These are phyloP conservation scores for Aureobasidium lini DNA, from an alignment of 2,329 filamentous ascomycete species.

Conservation along the genomic window DNA sequence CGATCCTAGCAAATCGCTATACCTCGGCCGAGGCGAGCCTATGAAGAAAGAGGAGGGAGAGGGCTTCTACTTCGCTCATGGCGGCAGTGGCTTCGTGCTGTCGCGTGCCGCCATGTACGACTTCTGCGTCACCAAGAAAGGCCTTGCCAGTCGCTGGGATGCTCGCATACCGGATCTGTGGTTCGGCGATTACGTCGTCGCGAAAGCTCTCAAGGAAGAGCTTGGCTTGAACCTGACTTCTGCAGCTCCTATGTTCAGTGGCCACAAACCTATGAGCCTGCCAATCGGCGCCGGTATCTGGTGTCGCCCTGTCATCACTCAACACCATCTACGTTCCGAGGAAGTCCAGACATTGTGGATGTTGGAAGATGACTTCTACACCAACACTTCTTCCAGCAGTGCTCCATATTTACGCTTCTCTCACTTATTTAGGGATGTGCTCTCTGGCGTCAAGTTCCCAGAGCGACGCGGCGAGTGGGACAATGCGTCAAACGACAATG, in stretches of 20 bases:
- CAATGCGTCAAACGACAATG: slow-evolving; percentile 16
- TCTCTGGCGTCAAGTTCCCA: slow-evolving; percentile 16
- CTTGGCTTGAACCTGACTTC: slow-evolving; percentile 19
- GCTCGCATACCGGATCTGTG: slow-evolving; percentile 17
- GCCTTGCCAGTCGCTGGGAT: slow-evolving; percentile 21
- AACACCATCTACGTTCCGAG: slow-evolving; percentile 19
- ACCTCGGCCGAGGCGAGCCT: slow-evolving; percentile 31
- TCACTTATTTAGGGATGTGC: slow-evolving; percentile 13
- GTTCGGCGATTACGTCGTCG: slow-evolving; percentile 22
- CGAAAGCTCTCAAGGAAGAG: slow-evolving; percentile 21
- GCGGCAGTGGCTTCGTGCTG: slow-evolving; percentile 22
- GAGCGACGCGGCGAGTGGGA: slow-evolving; percentile 16
- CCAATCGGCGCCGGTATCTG: slow-evolving; percentile 19
- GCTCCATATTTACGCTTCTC: background rate
- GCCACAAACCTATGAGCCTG: slow-evolving; percentile 18
- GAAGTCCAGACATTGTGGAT: slow-evolving; percentile 18
- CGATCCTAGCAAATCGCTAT: slow-evolving; percentile 34
- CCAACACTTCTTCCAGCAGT: slow-evolving; percentile 13
- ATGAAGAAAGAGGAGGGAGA: slow-evolving; percentile 14
- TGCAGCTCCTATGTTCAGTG: slow-evolving; percentile 19
- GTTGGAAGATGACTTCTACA: slow-evolving; percentile 15
- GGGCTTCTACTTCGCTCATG: slow-evolving; percentile 19
- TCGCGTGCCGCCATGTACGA: slow-evolving; percentile 19
- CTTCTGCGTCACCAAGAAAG: slow-evolving; percentile 12
- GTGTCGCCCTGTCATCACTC: slow-evolving; percentile 23